Percentiles rank a stretch among this genome's conserved stretches.
Evolutionary conservation across 1,284 basidiomycete species (phyloP).

Genomic region (Pholiota adiposa): DNA sequence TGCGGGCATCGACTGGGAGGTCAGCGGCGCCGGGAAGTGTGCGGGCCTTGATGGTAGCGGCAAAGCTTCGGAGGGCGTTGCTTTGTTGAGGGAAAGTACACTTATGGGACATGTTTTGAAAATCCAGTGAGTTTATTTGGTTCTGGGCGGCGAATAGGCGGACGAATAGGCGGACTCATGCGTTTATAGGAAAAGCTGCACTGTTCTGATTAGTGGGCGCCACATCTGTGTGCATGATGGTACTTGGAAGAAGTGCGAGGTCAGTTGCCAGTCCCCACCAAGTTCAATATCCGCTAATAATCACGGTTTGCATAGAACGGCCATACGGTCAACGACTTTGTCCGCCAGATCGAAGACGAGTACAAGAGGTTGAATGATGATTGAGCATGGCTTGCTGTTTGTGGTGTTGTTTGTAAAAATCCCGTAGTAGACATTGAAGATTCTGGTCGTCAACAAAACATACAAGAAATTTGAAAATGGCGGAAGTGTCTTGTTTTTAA

Average conservation of each 20-base stretch:
- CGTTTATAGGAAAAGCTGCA: constrained; percentile 76
- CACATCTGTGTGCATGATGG: constrained; percentile 79
- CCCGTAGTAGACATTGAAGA: not conserved
- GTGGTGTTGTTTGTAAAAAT: not conserved
- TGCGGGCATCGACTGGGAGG: constrained; percentile 72
- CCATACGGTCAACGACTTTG: constrained; percentile 75
- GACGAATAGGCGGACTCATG: not conserved
- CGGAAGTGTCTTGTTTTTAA: constrained; percentile 23
- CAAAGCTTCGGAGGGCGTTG: constrained; percentile 61
- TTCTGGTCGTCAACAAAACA: not conserved
- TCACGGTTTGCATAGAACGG: constrained; percentile 59
- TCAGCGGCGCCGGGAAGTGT: constrained; percentile 60
- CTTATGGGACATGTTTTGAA: constrained; percentile 48
- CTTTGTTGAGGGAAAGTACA: constrained; percentile 65
- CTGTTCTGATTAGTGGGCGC: constrained; percentile 72
- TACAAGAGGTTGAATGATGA: constrained; percentile 63
- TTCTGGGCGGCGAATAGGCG: not conserved
- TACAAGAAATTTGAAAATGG: not conserved
- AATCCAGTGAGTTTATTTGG: constrained; percentile 54
- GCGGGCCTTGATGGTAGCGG: constrained; percentile 61
- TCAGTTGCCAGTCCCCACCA: constrained; percentile 41
- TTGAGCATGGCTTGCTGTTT: constrained; percentile 2
- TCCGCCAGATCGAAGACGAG: constrained; percentile 78
- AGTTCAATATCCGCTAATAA: not conserved
- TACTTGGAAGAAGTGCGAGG: constrained; percentile 85